A percentile compares a stretch with the other conserved stretches of the same genome.
Conservation (phyloP, 1,139 yeast genomes). For the Nakaseomyces delphensis region DNA sequence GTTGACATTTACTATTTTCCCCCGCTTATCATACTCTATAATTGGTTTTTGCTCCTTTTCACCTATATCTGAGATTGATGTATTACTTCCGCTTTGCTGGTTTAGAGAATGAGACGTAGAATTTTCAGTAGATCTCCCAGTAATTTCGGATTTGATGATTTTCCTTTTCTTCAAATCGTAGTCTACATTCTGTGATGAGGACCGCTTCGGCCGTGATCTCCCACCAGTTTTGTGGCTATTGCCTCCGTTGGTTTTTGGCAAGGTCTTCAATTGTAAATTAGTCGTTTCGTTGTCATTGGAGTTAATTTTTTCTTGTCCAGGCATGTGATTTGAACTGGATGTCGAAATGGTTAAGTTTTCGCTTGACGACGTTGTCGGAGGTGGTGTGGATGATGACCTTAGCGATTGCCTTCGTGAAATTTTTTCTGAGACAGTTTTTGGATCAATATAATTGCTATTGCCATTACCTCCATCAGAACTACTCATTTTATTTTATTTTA, state of each 20-base stretch:
- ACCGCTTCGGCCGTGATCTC: constrained; percentile 22
- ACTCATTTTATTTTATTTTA: not conserved
- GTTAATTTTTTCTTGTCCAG: constrained; percentile 4
- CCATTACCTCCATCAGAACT: constrained; percentile 1
- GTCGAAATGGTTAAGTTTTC: not conserved
- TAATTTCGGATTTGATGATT: constrained; percentile 24
- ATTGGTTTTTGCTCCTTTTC: constrained; percentile 9
- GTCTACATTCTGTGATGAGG: constrained; percentile 27
- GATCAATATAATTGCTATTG: not conserved
- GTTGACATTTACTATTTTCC: constrained; percentile 19
- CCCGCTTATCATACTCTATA: constrained; percentile 18
- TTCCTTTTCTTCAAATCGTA: constrained; percentile 28
- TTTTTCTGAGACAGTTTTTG: not conserved
- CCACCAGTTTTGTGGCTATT: too few relatives aligned
- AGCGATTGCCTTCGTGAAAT: not conserved
- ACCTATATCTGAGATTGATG: constrained; percentile 5
- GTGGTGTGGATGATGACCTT: constrained; percentile 2
- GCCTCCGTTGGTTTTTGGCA: not conserved
- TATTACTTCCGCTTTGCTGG: constrained; percentile 4
- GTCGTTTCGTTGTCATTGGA: not conserved
- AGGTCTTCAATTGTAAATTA: not conserved
- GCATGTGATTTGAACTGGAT: not conserved
- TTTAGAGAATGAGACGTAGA: not conserved
- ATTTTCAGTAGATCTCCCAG: not conserved
- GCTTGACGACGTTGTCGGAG: not conserved